Base-by-base conservation (phyloP, 129 eudicot species). In the Saposhnikovia divaricata region DNA sequence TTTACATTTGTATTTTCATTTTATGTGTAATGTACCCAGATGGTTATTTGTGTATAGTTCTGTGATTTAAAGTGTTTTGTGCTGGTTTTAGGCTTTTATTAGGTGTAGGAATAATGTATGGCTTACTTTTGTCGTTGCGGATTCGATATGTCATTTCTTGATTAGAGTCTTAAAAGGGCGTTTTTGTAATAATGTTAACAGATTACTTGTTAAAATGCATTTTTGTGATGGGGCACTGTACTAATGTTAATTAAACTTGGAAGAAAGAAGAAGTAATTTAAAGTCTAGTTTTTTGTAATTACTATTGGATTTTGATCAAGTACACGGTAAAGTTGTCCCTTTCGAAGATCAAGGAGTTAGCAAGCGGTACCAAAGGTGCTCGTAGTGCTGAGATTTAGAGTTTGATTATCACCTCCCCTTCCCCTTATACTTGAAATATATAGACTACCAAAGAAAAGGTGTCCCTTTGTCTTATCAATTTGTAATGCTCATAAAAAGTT, bases 81-180 rank as follows among this genome's bases (percentile, higher is more conserved):
- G 10, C 38, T 53, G 18, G 55, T 53, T 38, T 27, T 37, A 18
- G 31, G 68, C 7, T 82, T 68, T 4, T n/a, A 19, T 59, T 2
- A 65, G 68, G 80, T 44, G 47, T 42, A 79, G 50, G 47, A 57
- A 6, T 81, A 48, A 70, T 53, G 89, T 84, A 83, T 76, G 1
- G 7, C 59, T 69, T 78, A n/a, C 14, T n/a, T 79, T 53, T 21
- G 38, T 37, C 25, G 28, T 31, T 38, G 68, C 12, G 59, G 42
- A 53, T 45, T 77, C 39, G 51, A 31, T 6, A 2, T 75, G 80
- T 75, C 34, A 74, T 39, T 27, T 79, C 28, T 78, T 47, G 43
- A 71, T 43, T 0, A 73, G 48, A 18, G 31, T 23, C 21, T 27
- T 28, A 23, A 63, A 40, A n/a, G 72, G 81, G 45, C 77, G 61